A percentile compares a stretch with the other conserved stretches of the same genome.
phyloP scores from a whole-genome alignment of 1,284 basidiomycete genomes.

The Malassezia cuniculi region DNA sequence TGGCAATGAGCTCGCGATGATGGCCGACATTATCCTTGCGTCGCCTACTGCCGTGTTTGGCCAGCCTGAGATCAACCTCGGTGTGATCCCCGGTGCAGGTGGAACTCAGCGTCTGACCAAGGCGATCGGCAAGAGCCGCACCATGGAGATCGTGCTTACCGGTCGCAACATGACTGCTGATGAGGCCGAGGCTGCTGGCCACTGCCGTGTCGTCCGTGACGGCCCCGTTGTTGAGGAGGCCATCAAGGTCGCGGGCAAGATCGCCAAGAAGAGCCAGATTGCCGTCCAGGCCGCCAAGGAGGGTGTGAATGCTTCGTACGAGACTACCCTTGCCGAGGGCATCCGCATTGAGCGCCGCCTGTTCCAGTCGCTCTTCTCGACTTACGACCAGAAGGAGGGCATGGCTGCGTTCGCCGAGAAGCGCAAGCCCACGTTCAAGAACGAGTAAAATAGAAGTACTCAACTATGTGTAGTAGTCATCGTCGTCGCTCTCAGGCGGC shows the following conservation, averaged over 20 bases:
- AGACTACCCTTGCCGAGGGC: constrained; percentile 69
- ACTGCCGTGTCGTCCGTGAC: constrained; percentile 60
- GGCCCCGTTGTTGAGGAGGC: constrained; percentile 75
- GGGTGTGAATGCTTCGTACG: constrained; percentile 76
- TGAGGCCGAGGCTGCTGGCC: constrained; percentile 73
- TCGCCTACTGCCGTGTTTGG: constrained; percentile 84
- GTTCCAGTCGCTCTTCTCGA: constrained; percentile 87
- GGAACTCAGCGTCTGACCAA: constrained; percentile 71
- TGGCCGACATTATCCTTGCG: constrained; percentile 85
- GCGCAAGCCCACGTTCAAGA: constrained; percentile 52
- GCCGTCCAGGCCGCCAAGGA: constrained; percentile 87
- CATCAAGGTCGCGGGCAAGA: constrained; percentile 63
- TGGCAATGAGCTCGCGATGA: constrained; percentile 47
- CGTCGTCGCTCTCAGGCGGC: constrained; percentile 3
- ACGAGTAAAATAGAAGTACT: constrained; percentile 18
- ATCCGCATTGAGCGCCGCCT: constrained; percentile 73
- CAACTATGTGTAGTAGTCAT: constrained; percentile 9
- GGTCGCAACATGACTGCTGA: constrained; percentile 59
- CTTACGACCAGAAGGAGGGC: constrained; percentile 93
- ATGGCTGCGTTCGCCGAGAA: constrained; percentile 98
- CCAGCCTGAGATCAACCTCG: constrained; percentile 93
- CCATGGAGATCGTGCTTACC: constrained; percentile 90
- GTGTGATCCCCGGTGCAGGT: constrained; percentile 81
- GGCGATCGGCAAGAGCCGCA: constrained; percentile 77
- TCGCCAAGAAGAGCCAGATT: constrained; percentile 71